phyloP scores from a whole-genome alignment of 78 protist species.

The Protostelium mycophagum region DNA sequence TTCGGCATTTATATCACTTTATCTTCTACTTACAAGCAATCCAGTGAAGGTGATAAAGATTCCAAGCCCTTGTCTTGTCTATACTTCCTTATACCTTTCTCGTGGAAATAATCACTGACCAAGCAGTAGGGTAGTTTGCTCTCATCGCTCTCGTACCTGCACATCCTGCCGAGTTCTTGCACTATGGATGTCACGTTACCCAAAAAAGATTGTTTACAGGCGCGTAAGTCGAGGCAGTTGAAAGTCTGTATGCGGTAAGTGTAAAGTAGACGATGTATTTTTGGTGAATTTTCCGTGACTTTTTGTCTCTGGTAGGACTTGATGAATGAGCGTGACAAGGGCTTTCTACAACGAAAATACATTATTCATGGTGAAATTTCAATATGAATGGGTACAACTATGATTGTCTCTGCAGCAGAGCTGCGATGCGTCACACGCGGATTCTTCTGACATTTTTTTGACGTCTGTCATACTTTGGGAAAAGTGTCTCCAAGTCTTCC shows the following conservation, averaged over 20 bases:
- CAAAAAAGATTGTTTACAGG: background rate
- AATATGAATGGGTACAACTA: too few species aligned
- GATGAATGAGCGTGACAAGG: background rate
- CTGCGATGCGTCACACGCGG: too few species aligned
- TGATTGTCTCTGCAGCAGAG: too few species aligned
- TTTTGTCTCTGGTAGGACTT: background rate
- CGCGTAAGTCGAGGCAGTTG: conserved; percentile 13
- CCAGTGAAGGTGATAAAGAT: background rate
- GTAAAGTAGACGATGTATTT: background rate
- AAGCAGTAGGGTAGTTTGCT: background rate
- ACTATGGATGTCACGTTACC: background rate
- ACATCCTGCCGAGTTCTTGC: conserved; percentile 30
- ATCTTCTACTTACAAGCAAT: background rate
- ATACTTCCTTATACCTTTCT: background rate
- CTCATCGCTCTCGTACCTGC: conserved; percentile 12
- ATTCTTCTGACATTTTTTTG: too few species aligned
- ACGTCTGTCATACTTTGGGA: conserved; percentile 7
- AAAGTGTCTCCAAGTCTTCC: conserved; percentile 50
- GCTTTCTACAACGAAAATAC: too few species aligned
- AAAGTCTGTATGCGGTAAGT: background rate
- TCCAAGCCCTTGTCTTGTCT: background rate
- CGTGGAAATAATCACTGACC: background rate
- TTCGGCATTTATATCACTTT: too few species aligned
- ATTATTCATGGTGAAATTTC: too few species aligned
- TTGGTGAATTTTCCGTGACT: background rate